phyloP scores from a whole-genome alignment of 495 filamentous ascomycete species.

The Penicillium parvum region DNA sequence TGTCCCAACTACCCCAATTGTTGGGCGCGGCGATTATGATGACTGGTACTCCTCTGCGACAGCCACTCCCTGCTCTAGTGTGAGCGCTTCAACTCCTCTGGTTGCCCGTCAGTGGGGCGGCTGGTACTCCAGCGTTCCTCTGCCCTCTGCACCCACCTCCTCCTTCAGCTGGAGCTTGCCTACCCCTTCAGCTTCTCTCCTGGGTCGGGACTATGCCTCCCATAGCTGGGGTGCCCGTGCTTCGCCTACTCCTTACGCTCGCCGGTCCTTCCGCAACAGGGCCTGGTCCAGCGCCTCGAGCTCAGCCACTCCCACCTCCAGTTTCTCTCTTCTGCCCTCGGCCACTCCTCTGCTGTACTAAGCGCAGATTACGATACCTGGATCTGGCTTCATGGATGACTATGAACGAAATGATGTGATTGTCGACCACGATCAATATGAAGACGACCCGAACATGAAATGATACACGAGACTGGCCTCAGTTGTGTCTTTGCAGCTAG shows the following conservation, averaged over 20 bases:
- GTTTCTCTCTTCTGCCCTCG: slow-evolving; percentile 8
- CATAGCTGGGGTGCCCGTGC: slow-evolving; percentile 3
- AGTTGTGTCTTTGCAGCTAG: neutral
- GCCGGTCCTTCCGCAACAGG: slow-evolving; percentile 2
- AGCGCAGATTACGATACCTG: neutral
- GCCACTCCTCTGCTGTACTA: slow-evolving; percentile 9
- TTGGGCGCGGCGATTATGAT: slow-evolving; percentile 8
- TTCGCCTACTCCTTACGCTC: slow-evolving; percentile 7
- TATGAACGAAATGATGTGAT: slow-evolving; percentile 9
- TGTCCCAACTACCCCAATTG: slow-evolving; percentile 6
- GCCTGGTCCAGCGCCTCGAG: neutral
- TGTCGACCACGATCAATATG: no score
- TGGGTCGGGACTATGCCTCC: slow-evolving; percentile 1
- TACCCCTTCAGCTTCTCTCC: slow-evolving; percentile 1
- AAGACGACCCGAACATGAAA: no score
- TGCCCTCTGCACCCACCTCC: slow-evolving; percentile 1
- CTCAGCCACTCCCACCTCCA: slow-evolving; percentile 13
- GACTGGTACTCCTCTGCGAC: slow-evolving; percentile 6
- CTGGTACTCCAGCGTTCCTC: slow-evolving; percentile 2
- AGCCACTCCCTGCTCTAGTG: neutral
- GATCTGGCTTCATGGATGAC: neutral
- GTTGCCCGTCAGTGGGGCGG: slow-evolving; percentile 9
- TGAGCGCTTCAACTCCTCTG: slow-evolving; percentile 2
- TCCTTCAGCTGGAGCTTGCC: slow-evolving; percentile 1
- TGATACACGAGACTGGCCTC: slow-evolving; percentile 2